phyloP scores from a whole-genome alignment of 2,329 filamentous ascomycete genomes.

The Cladobotryum protrusum region DNA sequence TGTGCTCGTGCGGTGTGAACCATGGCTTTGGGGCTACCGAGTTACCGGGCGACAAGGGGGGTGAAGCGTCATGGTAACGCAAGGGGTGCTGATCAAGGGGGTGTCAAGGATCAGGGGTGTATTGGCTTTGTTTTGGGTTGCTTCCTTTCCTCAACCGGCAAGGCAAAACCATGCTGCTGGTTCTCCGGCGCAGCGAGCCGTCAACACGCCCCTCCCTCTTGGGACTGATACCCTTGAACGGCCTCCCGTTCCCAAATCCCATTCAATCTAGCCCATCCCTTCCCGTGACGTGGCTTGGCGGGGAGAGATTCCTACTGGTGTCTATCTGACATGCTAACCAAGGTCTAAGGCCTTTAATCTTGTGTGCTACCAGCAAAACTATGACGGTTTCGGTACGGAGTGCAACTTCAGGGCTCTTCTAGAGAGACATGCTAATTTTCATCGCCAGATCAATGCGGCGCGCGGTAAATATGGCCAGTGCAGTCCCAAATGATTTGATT shows the following conservation, averaged over 20 bases:
- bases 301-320: neutral
- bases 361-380: no score
- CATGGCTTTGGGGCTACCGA: slow-evolving; percentile 9
- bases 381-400: no score
- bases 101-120: no score
- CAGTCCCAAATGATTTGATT: no score
- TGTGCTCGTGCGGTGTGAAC: slow-evolving; percentile 5
- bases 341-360: neutral
- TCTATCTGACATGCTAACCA: neutral
- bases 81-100: neutral
- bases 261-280: no score
- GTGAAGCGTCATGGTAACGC: neutral
- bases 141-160: neutral
- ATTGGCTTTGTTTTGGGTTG: neutral
- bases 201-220: slow-evolving; percentile 7
- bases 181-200: slow-evolving; percentile 4
- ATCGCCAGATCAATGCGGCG: no score
- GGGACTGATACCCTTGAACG: neutral
- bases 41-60: slow-evolving; percentile 8
- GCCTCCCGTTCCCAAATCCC: neutral
- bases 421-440: no score
- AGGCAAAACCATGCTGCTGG: slow-evolving; percentile 2
- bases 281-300: neutral
- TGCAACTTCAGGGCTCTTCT: no score
- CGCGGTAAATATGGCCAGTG: no score